Evolutionary conservation across 2,329 filamentous ascomycete genomes (phyloP).

Genomic region (Geosmithia putterillii): DNA sequence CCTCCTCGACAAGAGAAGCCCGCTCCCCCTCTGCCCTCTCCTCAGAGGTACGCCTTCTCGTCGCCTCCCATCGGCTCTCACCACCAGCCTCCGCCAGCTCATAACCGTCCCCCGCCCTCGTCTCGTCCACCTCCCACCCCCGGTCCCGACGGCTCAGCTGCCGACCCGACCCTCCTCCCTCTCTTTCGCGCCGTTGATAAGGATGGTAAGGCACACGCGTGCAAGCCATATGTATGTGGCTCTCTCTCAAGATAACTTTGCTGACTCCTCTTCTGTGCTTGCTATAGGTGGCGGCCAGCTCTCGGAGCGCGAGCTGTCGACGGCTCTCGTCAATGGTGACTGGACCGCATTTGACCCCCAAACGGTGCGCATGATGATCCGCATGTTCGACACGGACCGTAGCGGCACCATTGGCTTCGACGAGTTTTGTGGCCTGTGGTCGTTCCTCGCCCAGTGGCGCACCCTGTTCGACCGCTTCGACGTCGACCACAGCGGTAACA

Average conservation of each 20-base stretch:
- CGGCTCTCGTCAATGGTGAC: constrained; percentile 91
- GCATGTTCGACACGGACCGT: constrained; percentile 95
- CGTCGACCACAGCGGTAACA: constrained; percentile 73
- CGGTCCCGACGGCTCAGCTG: constrained; percentile 33
- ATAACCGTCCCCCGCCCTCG: constrained; percentile 40
- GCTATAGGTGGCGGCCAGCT: constrained; percentile 60
- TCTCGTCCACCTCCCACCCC: constrained; percentile 57
- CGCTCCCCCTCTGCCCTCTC: constrained; percentile 13
- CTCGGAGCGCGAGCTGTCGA: constrained; percentile 74
- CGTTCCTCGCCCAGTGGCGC: constrained; percentile 88
- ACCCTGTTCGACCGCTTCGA: constrained; percentile 93
- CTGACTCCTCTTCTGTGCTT: neutral
- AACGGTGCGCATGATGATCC: constrained; percentile 97
- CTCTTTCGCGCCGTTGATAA: constrained; percentile 89
- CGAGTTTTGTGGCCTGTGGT: constrained; percentile 94
- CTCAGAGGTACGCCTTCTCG: constrained; percentile 10
- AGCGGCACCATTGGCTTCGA: constrained; percentile 84
- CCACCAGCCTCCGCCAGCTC: constrained; percentile 20
- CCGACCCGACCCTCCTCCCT: constrained; percentile 66
- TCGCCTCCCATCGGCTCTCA: constrained; percentile 9
- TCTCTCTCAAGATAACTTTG: neutral
- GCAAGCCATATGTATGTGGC: too few relatives aligned
- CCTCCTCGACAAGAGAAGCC: constrained; percentile 5
- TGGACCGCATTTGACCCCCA: constrained; percentile 88
- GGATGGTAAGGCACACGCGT: constrained; percentile 41